Evolutionary conservation across 345 rosid genomes (phyloP), one percentile per base, ranked within the genome.

Genomic region (Pistacia atlantica): DNA sequence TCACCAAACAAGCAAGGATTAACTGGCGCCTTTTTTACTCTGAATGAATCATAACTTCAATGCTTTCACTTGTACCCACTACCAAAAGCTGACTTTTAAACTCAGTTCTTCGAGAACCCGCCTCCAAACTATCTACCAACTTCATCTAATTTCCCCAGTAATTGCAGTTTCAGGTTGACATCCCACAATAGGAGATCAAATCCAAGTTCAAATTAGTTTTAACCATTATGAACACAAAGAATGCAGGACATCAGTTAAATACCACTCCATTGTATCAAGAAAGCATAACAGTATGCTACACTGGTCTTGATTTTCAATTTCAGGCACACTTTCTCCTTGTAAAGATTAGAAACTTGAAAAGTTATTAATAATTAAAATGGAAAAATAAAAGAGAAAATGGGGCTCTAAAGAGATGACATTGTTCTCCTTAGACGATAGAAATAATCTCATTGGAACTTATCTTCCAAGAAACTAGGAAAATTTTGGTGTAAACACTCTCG

Each of bases 401-500:
- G 14, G 12, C 56, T 22, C 37, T 64, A 4, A 20, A 28, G 64
- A 7, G 67, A 72, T 18, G 66, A 42, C 28, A 45, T 51, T 52
- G 63, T 55, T 65, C 14, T 17, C 64, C 59, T 65, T 13, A 62
- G 45, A 31, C 12, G 6, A 60, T 49, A 13, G 57, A 73, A 75
- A 62, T 71, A 57, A 71, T 68, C 75, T 70, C 65, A 28, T 63
- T 42, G 68, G 9, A 57, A 62, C 52, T 22, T 33, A 68, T 69
- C 72, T 67, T 59, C 77, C 75, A 31, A 35, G 14, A 73, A 66
- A 60, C 17, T 73, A 60, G 33, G 31, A 59, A 61, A 49, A 68
- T 25, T n/a, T 25, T 14, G 49, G 20, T 12, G 62, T 25, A 55
- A 42, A 68, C 46, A 74, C 54, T 46, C 63, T 35, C 67, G 25